Base-by-base conservation (phyloP, 2,329 filamentous ascomycete genomes). In the Sporothrix humicola region DNA sequence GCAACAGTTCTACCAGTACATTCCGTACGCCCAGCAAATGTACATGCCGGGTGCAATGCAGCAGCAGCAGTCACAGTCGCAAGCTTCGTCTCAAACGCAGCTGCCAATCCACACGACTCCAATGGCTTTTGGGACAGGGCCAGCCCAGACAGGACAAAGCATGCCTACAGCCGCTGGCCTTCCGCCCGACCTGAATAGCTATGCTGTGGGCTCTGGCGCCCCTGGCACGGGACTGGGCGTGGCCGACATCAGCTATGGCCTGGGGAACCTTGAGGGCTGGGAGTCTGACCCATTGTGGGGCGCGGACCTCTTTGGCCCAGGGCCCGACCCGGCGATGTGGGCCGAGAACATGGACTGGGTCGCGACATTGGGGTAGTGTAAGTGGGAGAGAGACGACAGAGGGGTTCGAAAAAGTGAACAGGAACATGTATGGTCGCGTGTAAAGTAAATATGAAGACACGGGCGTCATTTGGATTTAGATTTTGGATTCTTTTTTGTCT, bases 271-370 rank as follows among this genome's bases (percentile, higher is more conserved):
- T 1, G 73, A 74, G 3, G 70, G 61, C 37, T 77, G 71, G 73
- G 75, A 77, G 20, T 74, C 58, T 46, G 73, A 73, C 46, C 74
- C 71, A 9, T 52, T 72, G 1, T 78, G 77, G 78, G 52, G 66
- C 7, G 73, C 72, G 23, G 75, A 77, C 23, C 72, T 78, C 42
- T 76, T 79, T 59, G 76, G 77, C 56, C 59, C 42, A 9, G 63
- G 65, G 17, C 7, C 76, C 13, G 76, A 77, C n/a, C 74, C 75
- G 8, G 74, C 66, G 8, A 59, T 77, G 13, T 79, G 78, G 78
- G 70, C 74, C 1, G 74, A 75, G 17, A 70, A 61, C 48, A 71
- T 76, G 72, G 72, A 73, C 23, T 76, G 76, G 76, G 50, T 71
- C 50, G 12, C 73, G 13, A 71, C 72, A 6, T 31, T 69, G 63